These are phyloP conservation scores for Phtheirospermum japonicum DNA, from an alignment of 257 asterid species.

Conservation along the genomic window DNA sequence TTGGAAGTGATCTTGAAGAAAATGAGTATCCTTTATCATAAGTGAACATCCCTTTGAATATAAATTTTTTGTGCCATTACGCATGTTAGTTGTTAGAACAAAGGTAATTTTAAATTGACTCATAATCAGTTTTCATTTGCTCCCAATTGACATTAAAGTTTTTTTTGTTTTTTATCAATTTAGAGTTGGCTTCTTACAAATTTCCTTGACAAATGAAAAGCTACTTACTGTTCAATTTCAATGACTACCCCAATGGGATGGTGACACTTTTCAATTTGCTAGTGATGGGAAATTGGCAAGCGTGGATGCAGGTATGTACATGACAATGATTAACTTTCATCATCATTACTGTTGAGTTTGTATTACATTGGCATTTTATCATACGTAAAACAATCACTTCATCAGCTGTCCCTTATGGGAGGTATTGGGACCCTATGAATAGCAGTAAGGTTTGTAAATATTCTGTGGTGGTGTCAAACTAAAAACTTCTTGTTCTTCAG, in stretches of 20 bases:
- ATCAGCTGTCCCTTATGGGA: not conserved
- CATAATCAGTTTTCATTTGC: not conserved
- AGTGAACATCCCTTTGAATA: conserved; percentile 22
- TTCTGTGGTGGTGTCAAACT: not conserved
- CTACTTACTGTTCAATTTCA: conserved; percentile 96
- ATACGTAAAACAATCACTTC: not conserved
- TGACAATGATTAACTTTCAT: not conserved
- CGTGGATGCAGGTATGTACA: conserved; percentile 83
- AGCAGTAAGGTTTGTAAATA: not conserved
- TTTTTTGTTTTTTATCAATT: not conserved
- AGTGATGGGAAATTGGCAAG: conserved; percentile 98
- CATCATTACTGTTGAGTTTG: not conserved
- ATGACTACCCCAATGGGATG: conserved; percentile 97
- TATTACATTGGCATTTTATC: conserved; percentile 9
- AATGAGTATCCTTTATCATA: conserved; percentile 70
- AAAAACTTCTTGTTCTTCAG: not conserved
- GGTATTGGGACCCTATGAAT: not conserved
- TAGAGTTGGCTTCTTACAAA: conserved; percentile 1
- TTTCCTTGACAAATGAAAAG: conserved; percentile 51
- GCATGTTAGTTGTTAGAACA: conserved; percentile 10
- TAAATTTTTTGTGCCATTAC: not conserved
- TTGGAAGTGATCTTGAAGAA: conserved; percentile 70
- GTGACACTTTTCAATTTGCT: conserved; percentile 91
- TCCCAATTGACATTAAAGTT: not conserved
- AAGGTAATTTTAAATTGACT: conserved; percentile 4